A percentile compares a stretch with the other conserved stretches of the same genome.
Evolutionary conservation across 2,329 filamentous ascomycete species (phyloP).

Genomic region (Penicillium expansum): DNA sequence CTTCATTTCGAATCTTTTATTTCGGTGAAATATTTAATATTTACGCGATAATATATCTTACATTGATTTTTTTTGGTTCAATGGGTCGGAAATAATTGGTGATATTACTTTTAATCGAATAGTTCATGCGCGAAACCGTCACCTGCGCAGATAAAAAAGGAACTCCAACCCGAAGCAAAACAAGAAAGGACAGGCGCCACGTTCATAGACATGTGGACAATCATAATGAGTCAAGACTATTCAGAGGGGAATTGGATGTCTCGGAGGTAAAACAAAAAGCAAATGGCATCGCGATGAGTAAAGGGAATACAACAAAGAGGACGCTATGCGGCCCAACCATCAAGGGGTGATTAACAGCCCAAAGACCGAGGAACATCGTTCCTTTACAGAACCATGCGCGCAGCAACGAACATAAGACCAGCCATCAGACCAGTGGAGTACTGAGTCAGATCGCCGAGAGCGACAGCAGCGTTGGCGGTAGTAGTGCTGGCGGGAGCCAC

Average conservation of each 20-base stretch:
- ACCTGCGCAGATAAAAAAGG: conserved; percentile 6
- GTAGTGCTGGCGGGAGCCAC: conserved; percentile 29
- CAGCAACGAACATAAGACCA: conserved; percentile 54
- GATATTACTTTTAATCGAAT: conserved; percentile 10
- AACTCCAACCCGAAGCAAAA: conserved; percentile 4
- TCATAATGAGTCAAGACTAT: conserved; percentile 10
- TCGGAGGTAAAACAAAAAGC: neutral
- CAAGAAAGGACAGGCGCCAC: conserved; percentile 20
- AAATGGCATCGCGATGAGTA: conserved; percentile 20
- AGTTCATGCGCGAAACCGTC: neutral
- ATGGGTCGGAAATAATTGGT: neutral
- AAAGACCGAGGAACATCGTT: conserved; percentile 4
- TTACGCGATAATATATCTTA: neutral
- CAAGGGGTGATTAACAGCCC: neutral
- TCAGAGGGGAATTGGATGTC: conserved; percentile 17
- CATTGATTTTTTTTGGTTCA: neutral
- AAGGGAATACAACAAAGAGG: conserved; percentile 14
- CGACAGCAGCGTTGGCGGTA: conserved; percentile 45
- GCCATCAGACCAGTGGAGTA: conserved; percentile 54
- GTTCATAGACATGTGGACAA: conserved; percentile 20
- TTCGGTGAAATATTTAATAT: neutral
- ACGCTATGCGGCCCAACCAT: conserved; percentile 8
- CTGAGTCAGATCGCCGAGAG: conserved; percentile 46
- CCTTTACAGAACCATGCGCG: conserved; percentile 57
- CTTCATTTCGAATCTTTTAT: neutral